Base-by-base conservation (phyloP, 1,284 basidiomycete species). In the Cystobasidiaceae sp. region DNA sequence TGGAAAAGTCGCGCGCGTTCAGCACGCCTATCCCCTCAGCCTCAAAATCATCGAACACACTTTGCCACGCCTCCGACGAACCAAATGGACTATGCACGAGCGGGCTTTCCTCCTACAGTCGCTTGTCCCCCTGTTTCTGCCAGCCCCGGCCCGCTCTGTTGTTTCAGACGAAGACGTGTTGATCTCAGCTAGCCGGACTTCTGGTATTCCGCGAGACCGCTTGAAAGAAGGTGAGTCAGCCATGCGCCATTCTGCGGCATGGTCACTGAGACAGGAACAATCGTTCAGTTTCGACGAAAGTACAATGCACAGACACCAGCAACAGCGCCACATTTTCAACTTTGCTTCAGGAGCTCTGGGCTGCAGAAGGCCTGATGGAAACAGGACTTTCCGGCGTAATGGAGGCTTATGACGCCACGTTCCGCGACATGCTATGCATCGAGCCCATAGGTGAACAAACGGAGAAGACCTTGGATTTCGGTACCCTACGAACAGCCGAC, bases 391-490 rank as follows among this genome's bases (percentile, higher is more conserved):
- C n/a, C n/a, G n/a, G n/a, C n/a, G n/a, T n/a, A n/a, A n/a, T n/a
- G n/a, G n/a, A n/a, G n/a, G n/a, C n/a, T n/a, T n/a, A n/a, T n/a
- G n/a, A n/a, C n/a, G n/a, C n/a, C n/a, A n/a, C n/a, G n/a, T n/a
- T n/a, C n/a, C n/a, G n/a, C n/a, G n/a, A n/a, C n/a, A n/a, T n/a
- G n/a, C n/a, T n/a, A n/a, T n/a, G n/a, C n/a, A n/a, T n/a, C n/a
- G n/a, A n/a, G n/a, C n/a, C n/a, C n/a, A n/a, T n/a, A n/a, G n/a
- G n/a, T n/a, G n/a, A n/a, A n/a, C n/a, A n/a, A n/a, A n/a, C n/a
- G n/a, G n/a, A n/a, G n/a, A n/a, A n/a, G 51, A 81, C 81, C 25
- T 87, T 88, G 72, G 86, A 82, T 46, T 89, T 90, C 75, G 85
- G 78, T 1, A 81, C 84, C 1, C 82, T 85, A 66, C 78, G 80